A percentile compares a stretch with the other conserved stretches of the same genome.
Evolutionary conservation across 495 filamentous ascomycete species (phyloP).

Genomic region (Hyaloscypha finlandica): DNA sequence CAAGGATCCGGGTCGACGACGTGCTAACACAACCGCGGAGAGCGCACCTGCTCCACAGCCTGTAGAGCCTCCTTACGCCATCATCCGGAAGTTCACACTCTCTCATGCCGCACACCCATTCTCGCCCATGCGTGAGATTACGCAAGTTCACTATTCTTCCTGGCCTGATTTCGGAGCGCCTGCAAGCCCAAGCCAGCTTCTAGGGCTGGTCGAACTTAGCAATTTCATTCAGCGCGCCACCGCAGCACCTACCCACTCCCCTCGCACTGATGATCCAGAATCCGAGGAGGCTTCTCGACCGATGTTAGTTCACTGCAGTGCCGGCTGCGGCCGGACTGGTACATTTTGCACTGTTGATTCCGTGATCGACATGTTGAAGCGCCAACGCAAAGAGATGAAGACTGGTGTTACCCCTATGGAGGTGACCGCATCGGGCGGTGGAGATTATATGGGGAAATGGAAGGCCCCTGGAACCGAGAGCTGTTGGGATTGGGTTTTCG

Average conservation of each 20-base stretch:
- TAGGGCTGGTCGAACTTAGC: constrained; percentile 84
- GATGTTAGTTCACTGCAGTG: constrained; percentile 91
- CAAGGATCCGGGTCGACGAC: constrained; percentile 37
- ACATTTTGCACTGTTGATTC: constrained; percentile 96
- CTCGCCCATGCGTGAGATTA: constrained; percentile 86
- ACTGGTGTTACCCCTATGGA: constrained; percentile 43
- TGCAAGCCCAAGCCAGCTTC: constrained; percentile 81
- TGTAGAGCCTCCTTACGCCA: constrained; percentile 69
- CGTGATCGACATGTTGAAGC: constrained; percentile 90
- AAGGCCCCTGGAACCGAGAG: not conserved
- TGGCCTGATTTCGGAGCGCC: constrained; percentile 98
- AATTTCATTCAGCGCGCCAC: constrained; percentile 59
- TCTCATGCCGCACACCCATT: constrained; percentile 78
- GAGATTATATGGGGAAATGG: constrained; percentile 26
- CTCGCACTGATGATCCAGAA: constrained; percentile 57
- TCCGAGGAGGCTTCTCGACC: constrained; percentile 57
- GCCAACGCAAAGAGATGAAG: constrained; percentile 56
- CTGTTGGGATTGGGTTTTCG: constrained; percentile 44
- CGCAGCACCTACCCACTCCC: constrained; percentile 35
- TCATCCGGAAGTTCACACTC: constrained; percentile 85
- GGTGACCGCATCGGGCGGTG: constrained; percentile 20
- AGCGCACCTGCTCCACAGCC: constrained; percentile 34
- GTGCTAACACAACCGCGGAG: constrained; percentile 46
- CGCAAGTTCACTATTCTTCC: constrained; percentile 87
- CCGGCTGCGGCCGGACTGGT: constrained; percentile 92